Evolutionary conservation across 495 filamentous ascomycete species (phyloP).

Genomic region (Beverwykella pulmonaria): DNA sequence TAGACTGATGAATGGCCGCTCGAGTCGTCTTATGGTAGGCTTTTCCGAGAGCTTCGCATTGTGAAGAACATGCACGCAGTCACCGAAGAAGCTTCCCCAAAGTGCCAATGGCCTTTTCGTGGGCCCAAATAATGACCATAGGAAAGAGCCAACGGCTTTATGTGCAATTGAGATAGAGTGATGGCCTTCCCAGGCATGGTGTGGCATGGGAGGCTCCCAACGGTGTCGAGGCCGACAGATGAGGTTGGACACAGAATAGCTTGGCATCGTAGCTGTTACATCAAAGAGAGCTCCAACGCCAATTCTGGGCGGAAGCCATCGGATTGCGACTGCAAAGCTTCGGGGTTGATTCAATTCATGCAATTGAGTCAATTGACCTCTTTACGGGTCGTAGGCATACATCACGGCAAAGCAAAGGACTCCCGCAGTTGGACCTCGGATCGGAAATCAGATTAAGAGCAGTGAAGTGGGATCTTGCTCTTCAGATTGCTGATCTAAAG

Average conservation of each 20-base stretch:
- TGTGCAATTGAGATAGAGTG: background rate
- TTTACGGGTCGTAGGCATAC: background rate
- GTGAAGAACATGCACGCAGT: no score
- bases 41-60: background rate
- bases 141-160: background rate
- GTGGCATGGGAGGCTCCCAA: background rate
- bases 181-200: constrained; percentile 1
- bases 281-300: constrained; percentile 7
- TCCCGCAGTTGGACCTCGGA: constrained; percentile 14
- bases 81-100: background rate
- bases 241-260: constrained; percentile 29
- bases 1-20: no score
- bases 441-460: constrained; percentile 25
- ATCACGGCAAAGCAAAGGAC: constrained; percentile 1
- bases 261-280: constrained; percentile 24
- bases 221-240: constrained; percentile 14
- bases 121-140: background rate
- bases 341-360: background rate
- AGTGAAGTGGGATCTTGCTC: constrained; percentile 35
- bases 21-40: background rate
- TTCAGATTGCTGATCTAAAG: constrained; percentile 40
- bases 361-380: constrained; percentile 23
- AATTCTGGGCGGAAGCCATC: constrained; percentile 6
- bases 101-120: background rate
- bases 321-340: background rate